Conservation (phyloP, 352 stramenopile genomes). For the Thraustochytrium striatum region DNA sequence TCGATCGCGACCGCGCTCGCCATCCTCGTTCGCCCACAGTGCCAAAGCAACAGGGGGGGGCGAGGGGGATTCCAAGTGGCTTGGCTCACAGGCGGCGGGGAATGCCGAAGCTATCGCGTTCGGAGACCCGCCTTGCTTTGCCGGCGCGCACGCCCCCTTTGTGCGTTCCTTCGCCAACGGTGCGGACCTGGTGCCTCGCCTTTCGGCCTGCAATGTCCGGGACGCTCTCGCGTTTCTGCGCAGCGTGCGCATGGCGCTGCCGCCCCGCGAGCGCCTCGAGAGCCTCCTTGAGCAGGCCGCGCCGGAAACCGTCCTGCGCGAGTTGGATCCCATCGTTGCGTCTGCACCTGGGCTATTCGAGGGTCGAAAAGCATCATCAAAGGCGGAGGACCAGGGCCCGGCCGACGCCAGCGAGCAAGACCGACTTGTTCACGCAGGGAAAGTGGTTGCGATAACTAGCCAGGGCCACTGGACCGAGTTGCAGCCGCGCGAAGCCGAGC, state of each 20-base stretch:
- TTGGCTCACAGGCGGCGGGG: neutral
- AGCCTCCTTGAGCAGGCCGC: neutral
- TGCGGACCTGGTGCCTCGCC: constrained; percentile 14
- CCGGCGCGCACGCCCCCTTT: neutral
- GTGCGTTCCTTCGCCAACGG: neutral
- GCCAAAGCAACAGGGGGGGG: neutral
- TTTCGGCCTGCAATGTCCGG: neutral
- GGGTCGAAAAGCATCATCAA: too few relatives aligned
- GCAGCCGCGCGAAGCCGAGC: too few relatives aligned
- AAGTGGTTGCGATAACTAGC: neutral
- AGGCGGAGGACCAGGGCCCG: neutral
- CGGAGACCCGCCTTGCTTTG: neutral
- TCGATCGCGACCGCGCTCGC: neutral
- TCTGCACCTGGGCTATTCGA: neutral
- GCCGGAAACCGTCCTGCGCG: too few relatives aligned
- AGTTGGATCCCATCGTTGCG: neutral
- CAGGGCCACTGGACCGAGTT: neutral
- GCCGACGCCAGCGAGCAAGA: neutral
- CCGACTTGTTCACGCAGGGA: neutral
- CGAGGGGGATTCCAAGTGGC: neutral
- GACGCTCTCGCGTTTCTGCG: neutral
- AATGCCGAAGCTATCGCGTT: constrained; percentile 1
- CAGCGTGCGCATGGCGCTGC: neutral
- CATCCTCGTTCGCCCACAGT: neutral
- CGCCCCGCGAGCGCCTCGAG: neutral